These are phyloP conservation scores for Craterostigma plantagineum DNA, from an alignment of 257 asterid genomes.

Conservation along the genomic window DNA sequence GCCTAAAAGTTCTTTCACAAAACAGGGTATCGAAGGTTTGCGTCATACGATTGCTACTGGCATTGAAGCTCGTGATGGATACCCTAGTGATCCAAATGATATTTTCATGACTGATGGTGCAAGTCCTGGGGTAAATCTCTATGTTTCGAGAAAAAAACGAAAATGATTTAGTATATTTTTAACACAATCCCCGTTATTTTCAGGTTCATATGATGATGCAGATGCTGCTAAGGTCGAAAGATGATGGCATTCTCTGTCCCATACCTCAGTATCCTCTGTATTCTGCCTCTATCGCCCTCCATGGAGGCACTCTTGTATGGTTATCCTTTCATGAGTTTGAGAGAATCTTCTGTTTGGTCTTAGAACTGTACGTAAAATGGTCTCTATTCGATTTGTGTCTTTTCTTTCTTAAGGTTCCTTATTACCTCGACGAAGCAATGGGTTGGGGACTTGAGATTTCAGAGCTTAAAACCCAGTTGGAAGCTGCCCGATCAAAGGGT, in stretches of 20 bases:
- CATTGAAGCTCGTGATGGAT: constrained; percentile 95
- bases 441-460: constrained; percentile 92
- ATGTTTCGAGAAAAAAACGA: neutral
- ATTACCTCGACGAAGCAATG: constrained; percentile 83
- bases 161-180: too few species aligned
- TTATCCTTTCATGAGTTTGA: neutral
- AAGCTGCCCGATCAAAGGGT: constrained; percentile 69
- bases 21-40: constrained; percentile 82
- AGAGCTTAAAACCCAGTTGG: constrained; percentile 71
- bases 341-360: neutral
- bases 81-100: constrained; percentile 79
- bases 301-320: constrained; percentile 91
- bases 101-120: constrained; percentile 98
- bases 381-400: too few species aligned
- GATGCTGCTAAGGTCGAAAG: constrained; percentile 53
- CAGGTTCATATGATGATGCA: constrained; percentile 99
- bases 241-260: constrained; percentile 91
- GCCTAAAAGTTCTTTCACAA: constrained; percentile 1
- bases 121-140: constrained; percentile 70
- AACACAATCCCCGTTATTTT: neutral
- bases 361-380: too few species aligned
- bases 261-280: constrained; percentile 94
- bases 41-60: constrained; percentile 93
- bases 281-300: constrained; percentile 66
- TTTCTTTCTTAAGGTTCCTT: constrained; percentile 60